Conservation (phyloP, 2,329 filamentous ascomycete genomes). For the Pestalotiopsis fici region DNA sequence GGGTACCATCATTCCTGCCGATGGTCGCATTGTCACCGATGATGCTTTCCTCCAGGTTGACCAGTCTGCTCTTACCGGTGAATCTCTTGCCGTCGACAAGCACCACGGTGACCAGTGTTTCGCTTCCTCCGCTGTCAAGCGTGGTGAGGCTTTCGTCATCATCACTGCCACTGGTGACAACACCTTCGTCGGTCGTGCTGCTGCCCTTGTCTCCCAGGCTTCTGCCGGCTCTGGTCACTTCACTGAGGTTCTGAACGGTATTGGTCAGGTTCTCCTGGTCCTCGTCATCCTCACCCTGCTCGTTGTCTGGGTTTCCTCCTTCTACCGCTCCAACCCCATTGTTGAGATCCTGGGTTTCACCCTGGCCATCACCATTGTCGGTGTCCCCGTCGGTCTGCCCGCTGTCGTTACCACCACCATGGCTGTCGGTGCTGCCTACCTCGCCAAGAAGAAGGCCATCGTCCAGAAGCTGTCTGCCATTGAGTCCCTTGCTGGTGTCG, state of each 20-base stretch:
- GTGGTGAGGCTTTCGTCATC: constrained; percentile 82
- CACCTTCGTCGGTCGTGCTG: constrained; percentile 87
- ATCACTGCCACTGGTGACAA: constrained; percentile 85
- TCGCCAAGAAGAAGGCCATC: constrained; percentile 90
- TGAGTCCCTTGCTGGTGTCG: constrained; percentile 87
- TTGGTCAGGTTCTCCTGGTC: constrained; percentile 77
- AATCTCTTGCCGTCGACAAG: constrained; percentile 91
- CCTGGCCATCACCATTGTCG: constrained; percentile 85
- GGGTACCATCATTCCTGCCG: constrained; percentile 88
- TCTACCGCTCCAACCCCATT: constrained; percentile 84
- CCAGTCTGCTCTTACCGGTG: constrained; percentile 88
- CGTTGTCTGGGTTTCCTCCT: constrained; percentile 82
- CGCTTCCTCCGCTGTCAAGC: constrained; percentile 86
- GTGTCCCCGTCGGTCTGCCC: constrained; percentile 90
- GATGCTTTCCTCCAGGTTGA: constrained; percentile 87
- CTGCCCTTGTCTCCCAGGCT: constrained; percentile 80
- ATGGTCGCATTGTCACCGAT: constrained; percentile 83
- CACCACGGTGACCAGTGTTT: constrained; percentile 80
- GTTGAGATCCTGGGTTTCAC: constrained; percentile 81
- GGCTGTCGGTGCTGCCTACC: constrained; percentile 89
- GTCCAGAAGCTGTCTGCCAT: constrained; percentile 92
- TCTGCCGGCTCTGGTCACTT: constrained; percentile 79
- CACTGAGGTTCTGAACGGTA: constrained; percentile 86
- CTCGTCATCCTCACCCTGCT: constrained; percentile 80
- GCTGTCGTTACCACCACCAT: constrained; percentile 93